Evolutionary conservation across 225 moss, liverwort and hornwort genomes (phyloP).

Genomic region (Asterella californica): DNA sequence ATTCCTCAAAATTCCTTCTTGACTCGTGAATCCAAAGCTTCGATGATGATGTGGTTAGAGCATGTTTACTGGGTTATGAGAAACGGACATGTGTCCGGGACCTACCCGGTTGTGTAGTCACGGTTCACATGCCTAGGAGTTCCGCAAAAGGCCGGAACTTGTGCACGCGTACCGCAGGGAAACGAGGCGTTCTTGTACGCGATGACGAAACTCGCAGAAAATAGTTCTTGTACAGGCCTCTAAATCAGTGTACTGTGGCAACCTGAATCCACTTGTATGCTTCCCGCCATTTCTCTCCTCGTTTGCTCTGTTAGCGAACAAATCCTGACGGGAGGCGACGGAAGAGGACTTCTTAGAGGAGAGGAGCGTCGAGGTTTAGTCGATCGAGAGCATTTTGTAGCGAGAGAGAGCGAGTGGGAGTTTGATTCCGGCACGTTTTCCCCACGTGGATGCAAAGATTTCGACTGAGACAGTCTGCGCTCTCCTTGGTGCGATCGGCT

Average conservation of each 20-base stretch:
- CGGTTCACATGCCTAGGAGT: too few species aligned
- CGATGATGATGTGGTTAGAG: too few species aligned
- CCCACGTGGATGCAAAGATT: too few species aligned
- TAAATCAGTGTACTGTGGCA: background rate
- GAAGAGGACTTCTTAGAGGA: background rate
- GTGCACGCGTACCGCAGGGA: background rate
- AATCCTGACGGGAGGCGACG: background rate
- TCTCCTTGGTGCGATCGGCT: background rate
- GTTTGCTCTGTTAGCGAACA: background rate
- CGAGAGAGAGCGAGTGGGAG: background rate
- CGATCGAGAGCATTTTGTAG: background rate
- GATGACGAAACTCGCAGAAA: background rate
- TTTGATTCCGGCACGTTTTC: background rate
- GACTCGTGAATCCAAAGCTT: too few species aligned
- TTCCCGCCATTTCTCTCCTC: slow-evolving; percentile 7
- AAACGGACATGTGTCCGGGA: too few species aligned
- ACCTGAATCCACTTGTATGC: background rate
- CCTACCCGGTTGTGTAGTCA: too few species aligned
- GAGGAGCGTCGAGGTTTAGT: background rate
- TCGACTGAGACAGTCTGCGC: background rate
- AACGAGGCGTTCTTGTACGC: background rate
- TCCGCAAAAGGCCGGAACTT: background rate
- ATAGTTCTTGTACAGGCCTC: background rate
- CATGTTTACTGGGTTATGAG: too few species aligned
- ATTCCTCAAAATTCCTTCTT: too few species aligned